A percentile compares a stretch with the other conserved stretches of the same genome.
phyloP scores from a whole-genome alignment of 345 rosid genomes.

The Eucalyptus erythrocorys region DNA sequence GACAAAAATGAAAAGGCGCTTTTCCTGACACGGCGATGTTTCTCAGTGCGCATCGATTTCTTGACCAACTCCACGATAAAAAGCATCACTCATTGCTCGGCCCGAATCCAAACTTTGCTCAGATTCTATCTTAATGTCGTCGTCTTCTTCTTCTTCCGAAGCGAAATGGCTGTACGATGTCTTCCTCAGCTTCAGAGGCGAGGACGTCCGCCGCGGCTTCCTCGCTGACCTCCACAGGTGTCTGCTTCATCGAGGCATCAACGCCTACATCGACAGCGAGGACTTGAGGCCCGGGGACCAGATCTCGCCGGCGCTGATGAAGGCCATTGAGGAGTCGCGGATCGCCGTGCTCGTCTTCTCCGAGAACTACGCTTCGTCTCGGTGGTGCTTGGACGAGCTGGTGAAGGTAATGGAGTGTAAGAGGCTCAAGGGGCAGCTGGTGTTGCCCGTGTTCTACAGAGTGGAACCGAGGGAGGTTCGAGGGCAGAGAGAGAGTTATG shows the following conservation, averaged over 20 bases:
- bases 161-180: rapidly evolving
- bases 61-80: too few species aligned
- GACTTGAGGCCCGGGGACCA: background rate
- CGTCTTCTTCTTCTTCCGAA: background rate
- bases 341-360: too few species aligned
- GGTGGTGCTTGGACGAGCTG: too few species aligned
- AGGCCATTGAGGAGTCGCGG: too few species aligned
- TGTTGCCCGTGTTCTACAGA: too few species aligned
- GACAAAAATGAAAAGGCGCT: rapidly evolving
- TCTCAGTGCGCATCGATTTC: too few species aligned
- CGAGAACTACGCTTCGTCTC: too few species aligned
- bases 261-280: background rate
- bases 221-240: background rate
- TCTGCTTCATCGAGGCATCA: background rate
- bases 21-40: too few species aligned
- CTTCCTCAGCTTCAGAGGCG: background rate
- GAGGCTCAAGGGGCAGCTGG: rapidly evolving
- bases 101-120: background rate
- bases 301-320: background rate
- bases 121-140: too few species aligned
- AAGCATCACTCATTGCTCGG: background rate
- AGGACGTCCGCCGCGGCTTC: background rate
- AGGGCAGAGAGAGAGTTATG: rapidly evolving
- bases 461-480: too few species aligned
- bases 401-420: too few species aligned